Percentiles rank a stretch among this genome's conserved stretches.
Conservation (phyloP, 1,284 basidiomycete genomes). For the Puccinia triticina region DNA sequence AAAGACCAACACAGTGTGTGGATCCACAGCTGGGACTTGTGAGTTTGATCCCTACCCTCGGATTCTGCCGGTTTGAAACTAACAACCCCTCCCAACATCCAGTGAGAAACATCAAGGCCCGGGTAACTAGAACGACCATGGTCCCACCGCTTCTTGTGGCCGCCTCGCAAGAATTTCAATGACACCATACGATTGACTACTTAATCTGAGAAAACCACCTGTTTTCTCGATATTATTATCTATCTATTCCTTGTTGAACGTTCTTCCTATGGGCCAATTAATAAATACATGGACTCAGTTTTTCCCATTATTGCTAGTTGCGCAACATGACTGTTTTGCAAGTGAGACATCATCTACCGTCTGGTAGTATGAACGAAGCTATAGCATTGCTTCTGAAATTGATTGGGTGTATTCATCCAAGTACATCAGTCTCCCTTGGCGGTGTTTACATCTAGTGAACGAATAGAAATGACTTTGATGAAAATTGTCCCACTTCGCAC, state of each 20-base stretch:
- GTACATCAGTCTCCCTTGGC: too few relatives aligned
- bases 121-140: neutral
- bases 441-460: too few relatives aligned
- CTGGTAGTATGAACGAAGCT: too few relatives aligned
- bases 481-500: too few relatives aligned
- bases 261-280: neutral
- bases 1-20: neutral
- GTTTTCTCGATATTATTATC: neutral
- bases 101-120: neutral
- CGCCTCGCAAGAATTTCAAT: neutral
- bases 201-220: neutral
- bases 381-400: too few relatives aligned
- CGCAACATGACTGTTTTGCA: too few relatives aligned
- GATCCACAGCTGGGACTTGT: neutral
- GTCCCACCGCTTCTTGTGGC: neutral
- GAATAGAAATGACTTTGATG: too few relatives aligned
- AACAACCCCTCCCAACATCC: neutral
- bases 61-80: neutral
- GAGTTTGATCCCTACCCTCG: neutral
- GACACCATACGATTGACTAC: too few relatives aligned
- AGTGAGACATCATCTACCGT: too few relatives aligned
- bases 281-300: too few relatives aligned
- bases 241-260: neutral
- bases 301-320: neutral
- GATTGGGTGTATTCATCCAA: too few relatives aligned